A percentile compares a stretch with the other conserved stretches of the same genome.
Evolutionary conservation across 441 rosid species (phyloP).

Genomic region (Adansonia grandidieri): DNA sequence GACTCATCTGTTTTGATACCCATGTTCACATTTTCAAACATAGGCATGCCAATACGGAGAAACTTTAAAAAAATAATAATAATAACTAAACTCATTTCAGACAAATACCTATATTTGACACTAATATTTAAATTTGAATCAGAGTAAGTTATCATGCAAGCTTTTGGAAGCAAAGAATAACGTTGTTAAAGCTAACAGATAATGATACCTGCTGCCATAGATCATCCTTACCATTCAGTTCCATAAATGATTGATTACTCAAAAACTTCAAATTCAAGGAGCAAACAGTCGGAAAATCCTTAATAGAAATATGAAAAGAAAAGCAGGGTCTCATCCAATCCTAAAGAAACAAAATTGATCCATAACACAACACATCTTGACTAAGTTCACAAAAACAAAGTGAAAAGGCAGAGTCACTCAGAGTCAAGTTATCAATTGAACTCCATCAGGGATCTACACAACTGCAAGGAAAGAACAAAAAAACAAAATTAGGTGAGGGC

Average conservation of each 20-base stretch:
- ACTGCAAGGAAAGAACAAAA: slow-evolving; percentile 18
- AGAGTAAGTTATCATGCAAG: background rate
- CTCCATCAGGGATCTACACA: slow-evolving; percentile 27
- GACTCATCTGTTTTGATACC: no score
- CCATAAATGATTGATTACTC: background rate
- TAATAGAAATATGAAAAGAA: slow-evolving; percentile 13
- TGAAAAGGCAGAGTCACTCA: slow-evolving; percentile 14
- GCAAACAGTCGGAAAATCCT: slow-evolving; percentile 19
- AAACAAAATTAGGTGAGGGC: background rate
- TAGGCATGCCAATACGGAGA: no score
- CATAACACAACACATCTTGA: slow-evolving; percentile 23
- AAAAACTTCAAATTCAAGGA: background rate
- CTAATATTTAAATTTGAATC: no score
- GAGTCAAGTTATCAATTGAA: background rate
- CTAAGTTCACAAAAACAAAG: slow-evolving; percentile 19
- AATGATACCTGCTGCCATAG: background rate
- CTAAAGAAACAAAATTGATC: slow-evolving; percentile 27
- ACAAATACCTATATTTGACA: no score
- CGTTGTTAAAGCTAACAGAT: background rate
- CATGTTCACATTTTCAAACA: no score
- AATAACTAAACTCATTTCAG: no score
- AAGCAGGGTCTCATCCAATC: slow-evolving; percentile 29
- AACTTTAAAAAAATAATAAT: no score
- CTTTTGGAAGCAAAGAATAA: background rate
- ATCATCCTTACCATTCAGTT: background rate